phyloP scores from a whole-genome alignment of 768 basidiomycete genomes.

The Lentinula sp. region DNA sequence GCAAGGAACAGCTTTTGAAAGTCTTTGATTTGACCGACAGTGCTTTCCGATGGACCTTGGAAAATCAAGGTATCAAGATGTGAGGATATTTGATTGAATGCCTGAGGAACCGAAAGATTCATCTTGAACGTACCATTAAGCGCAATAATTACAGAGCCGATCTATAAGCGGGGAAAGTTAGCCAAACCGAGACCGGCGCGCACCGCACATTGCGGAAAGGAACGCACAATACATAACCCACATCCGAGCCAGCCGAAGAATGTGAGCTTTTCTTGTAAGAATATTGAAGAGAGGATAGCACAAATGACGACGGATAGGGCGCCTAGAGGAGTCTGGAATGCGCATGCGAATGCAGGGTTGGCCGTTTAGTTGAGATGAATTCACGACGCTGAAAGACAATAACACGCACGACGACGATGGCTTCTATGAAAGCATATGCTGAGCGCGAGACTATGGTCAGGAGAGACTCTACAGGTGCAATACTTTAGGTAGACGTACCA shows the following conservation, averaged over 20 bases:
- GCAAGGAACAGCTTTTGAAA: slow-evolving; percentile 81
- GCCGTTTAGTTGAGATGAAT: slow-evolving; percentile 5
- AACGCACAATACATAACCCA: slow-evolving; percentile 77
- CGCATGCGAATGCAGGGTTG: slow-evolving; percentile 5
- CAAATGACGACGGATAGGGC: slow-evolving; percentile 95
- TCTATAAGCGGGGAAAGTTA: slow-evolving; percentile 26
- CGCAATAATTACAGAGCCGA: slow-evolving; percentile 86
- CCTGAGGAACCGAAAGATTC: not conserved
- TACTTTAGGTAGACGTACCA: slow-evolving; percentile 38
- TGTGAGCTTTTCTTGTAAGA: slow-evolving; percentile 87
- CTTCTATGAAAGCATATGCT: slow-evolving; percentile 88
- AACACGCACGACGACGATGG: slow-evolving; percentile 80
- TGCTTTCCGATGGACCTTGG: slow-evolving; percentile 61
- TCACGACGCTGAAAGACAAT: not conserved
- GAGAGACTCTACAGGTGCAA: slow-evolving; percentile 15
- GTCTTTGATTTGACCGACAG: slow-evolving; percentile 59
- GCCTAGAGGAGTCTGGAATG: slow-evolving; percentile 78
- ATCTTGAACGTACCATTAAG: slow-evolving; percentile 57
- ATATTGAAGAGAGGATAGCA: slow-evolving; percentile 87
- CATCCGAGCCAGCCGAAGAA: slow-evolving; percentile 99
- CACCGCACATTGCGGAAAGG: not conserved
- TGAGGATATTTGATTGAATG: too few species aligned
- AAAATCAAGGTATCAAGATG: not conserved
- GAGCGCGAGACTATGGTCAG: slow-evolving; percentile 8
- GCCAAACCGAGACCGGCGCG: not conserved